These are phyloP conservation scores for Maudiozyma saulgeensis DNA, from an alignment of 805 yeast genomes.

Conservation along the genomic window DNA sequence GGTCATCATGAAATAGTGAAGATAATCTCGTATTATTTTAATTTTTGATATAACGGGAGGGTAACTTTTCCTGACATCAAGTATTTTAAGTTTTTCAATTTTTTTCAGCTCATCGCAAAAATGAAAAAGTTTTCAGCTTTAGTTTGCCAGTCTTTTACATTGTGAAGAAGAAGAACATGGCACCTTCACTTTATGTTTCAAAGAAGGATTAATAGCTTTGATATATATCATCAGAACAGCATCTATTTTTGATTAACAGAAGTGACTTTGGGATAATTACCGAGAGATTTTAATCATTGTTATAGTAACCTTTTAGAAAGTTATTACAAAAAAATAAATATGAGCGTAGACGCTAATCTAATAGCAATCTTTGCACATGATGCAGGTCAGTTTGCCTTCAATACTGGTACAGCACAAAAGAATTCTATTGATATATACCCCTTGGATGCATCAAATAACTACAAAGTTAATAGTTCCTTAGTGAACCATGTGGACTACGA, in stretches of 20 bases:
- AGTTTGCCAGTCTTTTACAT: background rate
- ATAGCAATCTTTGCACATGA: conserved; percentile 23
- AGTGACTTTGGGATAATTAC: too few relatives aligned
- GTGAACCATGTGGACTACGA: conserved; percentile 27
- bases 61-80: too few relatives aligned
- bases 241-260: too few relatives aligned
- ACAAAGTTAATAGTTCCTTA: conserved; percentile 23
- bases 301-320: background rate
- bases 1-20: too few relatives aligned
- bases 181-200: too few relatives aligned
- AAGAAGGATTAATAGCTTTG: too few relatives aligned
- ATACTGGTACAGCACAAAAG: conserved; percentile 27
- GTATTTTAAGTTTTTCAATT: background rate
- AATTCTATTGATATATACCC: conserved; percentile 29
- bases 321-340: background rate
- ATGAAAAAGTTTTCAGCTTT: background rate
- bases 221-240: too few relatives aligned
- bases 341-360: conserved; percentile 12
- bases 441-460: conserved; percentile 18
- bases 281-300: too few relatives aligned
- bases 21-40: too few relatives aligned
- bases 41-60: too few relatives aligned
- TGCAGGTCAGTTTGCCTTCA: conserved; percentile 27
- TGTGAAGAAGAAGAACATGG: background rate
- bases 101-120: background rate